These are phyloP conservation scores for Xylaria sp. DNA, from an alignment of 2,329 filamentous ascomycete species.

Conservation along the genomic window DNA sequence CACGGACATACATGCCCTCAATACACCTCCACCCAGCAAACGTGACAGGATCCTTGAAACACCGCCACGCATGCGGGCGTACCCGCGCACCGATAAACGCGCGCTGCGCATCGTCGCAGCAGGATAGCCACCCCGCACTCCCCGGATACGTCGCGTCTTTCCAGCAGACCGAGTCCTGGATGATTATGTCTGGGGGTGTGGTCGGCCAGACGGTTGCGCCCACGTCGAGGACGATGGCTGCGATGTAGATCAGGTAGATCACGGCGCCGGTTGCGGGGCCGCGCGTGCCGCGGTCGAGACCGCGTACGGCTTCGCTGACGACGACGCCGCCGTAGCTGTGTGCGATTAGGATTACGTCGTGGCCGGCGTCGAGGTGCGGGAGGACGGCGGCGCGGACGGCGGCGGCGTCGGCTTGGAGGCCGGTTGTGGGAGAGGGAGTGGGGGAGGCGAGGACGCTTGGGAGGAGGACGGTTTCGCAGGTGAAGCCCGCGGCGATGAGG, in stretches of 20 bases:
- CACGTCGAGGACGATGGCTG: constrained; percentile 19
- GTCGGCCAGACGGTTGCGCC: constrained; percentile 18
- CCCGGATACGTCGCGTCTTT: constrained; percentile 4
- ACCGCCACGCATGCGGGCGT: constrained; percentile 14
- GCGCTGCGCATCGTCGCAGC: constrained; percentile 12
- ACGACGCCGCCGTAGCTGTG: constrained; percentile 25
- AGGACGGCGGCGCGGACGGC: constrained; percentile 14
- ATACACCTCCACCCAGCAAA: constrained; percentile 18
- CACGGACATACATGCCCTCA: constrained; percentile 14
- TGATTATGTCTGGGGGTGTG: constrained; percentile 3
- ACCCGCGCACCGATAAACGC: constrained; percentile 1
- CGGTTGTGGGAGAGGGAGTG: not conserved
- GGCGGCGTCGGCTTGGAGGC: constrained; percentile 17
- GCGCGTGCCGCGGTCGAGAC: constrained; percentile 16
- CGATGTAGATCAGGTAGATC: constrained; percentile 19
- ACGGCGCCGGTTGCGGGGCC: constrained; percentile 13
- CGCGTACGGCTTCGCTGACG: constrained; percentile 18
- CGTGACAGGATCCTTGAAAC: constrained; percentile 14
- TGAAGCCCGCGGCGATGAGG: constrained; percentile 17
- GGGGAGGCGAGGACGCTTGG: constrained; percentile 9
- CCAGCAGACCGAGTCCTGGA: constrained; percentile 15
- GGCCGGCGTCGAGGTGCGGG: constrained; percentile 17
- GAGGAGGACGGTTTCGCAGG: constrained; percentile 13
- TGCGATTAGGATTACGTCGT: constrained; percentile 18
- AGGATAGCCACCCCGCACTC: constrained; percentile 1